These are phyloP conservation scores for Ogataea degrootiae DNA, from an alignment of 805 yeast species.

Conservation along the genomic window DNA sequence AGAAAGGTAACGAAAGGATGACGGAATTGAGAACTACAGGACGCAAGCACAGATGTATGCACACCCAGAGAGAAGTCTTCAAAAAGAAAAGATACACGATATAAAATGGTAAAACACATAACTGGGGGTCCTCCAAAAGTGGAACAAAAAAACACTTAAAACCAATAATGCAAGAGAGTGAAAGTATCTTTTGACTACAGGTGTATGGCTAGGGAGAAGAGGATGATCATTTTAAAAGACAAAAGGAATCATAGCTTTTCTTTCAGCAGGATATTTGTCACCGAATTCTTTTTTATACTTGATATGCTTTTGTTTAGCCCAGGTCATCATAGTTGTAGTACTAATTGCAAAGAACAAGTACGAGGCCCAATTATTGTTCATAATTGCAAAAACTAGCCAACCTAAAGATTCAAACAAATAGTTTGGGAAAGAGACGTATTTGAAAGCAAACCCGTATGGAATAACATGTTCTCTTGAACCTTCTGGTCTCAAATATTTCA, in stretches of 20 bases:
- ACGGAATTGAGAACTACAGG: no score
- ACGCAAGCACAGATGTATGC: no score
- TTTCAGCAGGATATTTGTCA: slow-evolving; percentile 70
- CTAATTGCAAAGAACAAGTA: slow-evolving; percentile 68
- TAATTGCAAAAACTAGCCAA: slow-evolving; percentile 68
- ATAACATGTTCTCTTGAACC: slow-evolving; percentile 58
- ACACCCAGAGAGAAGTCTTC: no score
- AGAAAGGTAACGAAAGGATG: no score
- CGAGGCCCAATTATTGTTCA: slow-evolving; percentile 75
- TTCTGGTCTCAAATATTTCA: slow-evolving; percentile 53
- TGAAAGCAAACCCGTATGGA: slow-evolving; percentile 83
- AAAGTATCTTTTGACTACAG: background rate
- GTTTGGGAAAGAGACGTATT: slow-evolving; percentile 84
- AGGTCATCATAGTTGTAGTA: slow-evolving; percentile 76
- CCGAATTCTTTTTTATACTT: slow-evolving; percentile 66
- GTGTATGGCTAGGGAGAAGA: background rate
- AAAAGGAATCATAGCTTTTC: slow-evolving; percentile 78
- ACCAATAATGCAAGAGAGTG: background rate
- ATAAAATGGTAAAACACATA: no score
- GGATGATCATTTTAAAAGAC: slow-evolving; percentile 38
- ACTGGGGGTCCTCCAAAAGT: no score
- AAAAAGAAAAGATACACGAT: no score
- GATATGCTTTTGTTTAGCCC: slow-evolving; percentile 87
- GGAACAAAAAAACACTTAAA: background rate
- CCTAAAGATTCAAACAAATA: slow-evolving; percentile 80